Base-by-base conservation (phyloP, 2,329 filamentous ascomycete species). In the Fusarium coffeatum region DNA sequence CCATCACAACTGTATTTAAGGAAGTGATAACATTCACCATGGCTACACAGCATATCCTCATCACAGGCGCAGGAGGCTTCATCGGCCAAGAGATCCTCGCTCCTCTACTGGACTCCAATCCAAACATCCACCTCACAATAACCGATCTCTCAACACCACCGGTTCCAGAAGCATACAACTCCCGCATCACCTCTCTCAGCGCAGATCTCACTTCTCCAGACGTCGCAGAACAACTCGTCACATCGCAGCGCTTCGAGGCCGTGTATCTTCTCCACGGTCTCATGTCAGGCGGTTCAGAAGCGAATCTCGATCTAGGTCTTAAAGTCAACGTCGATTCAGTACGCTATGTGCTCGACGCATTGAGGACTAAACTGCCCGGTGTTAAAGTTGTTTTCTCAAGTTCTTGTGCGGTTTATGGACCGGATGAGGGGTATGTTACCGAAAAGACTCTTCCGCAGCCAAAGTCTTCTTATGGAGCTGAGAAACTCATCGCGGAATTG, bases 41-140 rank as follows among this genome's bases (percentile, higher is more conserved):
- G 72, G 28, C 59, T 23, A 37, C 46, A 12, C 59, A 68, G 4
- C 70, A 75, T 28, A 83, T 91, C 42, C 84, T 90, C 75, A 89
- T 91, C 72, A 91, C 89, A 12, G 89, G 89, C 8, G 88, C 84
- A 10, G 86, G 86, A 46, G 89, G 89, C 63, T 90, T 91, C 76
- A 86, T 91, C 60, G 88, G 89, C 74, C 88, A 90, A 76, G 83
- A 87, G 46, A 83, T 91, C 25, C 84, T 87, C 5, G 81, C 82
- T 53, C 84, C 87, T 37, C 83, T 91, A 5, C 79, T 90, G 32
- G 80, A 83, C 20, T 76, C 77, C 1, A 73, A 76, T 1, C 60
- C 71, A 25, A 66, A 74, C 2, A 56, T 83, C 22, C 79, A 83
- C 56, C 78, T 91, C 53, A 83, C 84, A 49, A 80, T 90, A 46